Evolutionary conservation across 805 yeast genomes (phyloP).

Genomic region (Saturnispora halmiae): DNA sequence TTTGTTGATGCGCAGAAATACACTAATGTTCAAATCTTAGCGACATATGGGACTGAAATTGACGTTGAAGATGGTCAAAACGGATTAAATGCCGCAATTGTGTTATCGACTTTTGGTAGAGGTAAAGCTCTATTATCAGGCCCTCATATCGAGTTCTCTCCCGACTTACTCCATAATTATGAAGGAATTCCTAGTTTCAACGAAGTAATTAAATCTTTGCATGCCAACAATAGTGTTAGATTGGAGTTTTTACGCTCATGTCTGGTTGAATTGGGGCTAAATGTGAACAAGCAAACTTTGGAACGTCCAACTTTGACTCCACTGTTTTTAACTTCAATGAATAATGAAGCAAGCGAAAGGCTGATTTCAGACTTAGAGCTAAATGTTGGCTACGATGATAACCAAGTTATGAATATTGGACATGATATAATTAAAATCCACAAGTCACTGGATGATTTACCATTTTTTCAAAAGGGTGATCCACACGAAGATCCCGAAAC

Average conservation of each 20-base stretch:
- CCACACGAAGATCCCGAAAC: constrained; percentile 46
- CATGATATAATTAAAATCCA: constrained; percentile 50
- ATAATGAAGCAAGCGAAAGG: constrained; percentile 23
- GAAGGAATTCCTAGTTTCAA: constrained; percentile 21
- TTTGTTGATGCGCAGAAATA: constrained; percentile 66
- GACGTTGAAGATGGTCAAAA: constrained; percentile 36
- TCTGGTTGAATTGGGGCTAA: constrained; percentile 53
- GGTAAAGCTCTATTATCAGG: constrained; percentile 78
- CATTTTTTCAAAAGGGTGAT: constrained; percentile 23
- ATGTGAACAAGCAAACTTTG: constrained; percentile 46
- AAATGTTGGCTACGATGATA: constrained; percentile 30
- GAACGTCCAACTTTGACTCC: constrained; percentile 64
- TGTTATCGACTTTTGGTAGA: constrained; percentile 56
- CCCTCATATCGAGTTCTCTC: constrained; percentile 81
- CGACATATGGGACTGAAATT: constrained; percentile 48
- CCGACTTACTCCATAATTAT: constrained; percentile 36
- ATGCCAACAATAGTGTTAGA: constrained; percentile 39
- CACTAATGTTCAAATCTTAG: constrained; percentile 60
- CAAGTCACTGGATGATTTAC: constrained; percentile 28
- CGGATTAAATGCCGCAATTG: constrained; percentile 54
- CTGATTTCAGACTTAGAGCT: constrained; percentile 28
- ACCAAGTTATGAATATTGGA: constrained; percentile 39
- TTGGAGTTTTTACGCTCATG: constrained; percentile 47
- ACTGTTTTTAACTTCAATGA: constrained; percentile 41
- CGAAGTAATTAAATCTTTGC: constrained; percentile 33